Evolutionary conservation across 495 filamentous ascomycete species (phyloP).

Genomic region (Aspergillus saccharolyticus): DNA sequence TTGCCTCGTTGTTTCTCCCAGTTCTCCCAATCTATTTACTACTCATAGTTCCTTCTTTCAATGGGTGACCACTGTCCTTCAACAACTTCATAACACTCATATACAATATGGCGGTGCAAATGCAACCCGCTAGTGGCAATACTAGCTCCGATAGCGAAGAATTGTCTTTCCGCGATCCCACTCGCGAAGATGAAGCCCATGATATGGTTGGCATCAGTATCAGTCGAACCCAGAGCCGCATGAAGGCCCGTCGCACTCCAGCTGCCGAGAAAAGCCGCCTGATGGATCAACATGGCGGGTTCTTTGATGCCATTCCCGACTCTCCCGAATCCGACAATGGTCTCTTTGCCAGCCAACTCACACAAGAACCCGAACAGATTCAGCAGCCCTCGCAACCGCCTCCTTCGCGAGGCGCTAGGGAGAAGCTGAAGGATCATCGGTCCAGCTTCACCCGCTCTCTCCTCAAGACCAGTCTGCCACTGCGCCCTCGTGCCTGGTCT

Average conservation of each 20-base stretch:
- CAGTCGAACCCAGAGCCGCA: slow-evolving; percentile 61
- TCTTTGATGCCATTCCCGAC: slow-evolving; percentile 44
- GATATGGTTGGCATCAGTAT: slow-evolving; percentile 77
- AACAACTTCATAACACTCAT: background rate
- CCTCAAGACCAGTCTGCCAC: slow-evolving; percentile 35
- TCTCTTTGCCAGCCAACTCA: slow-evolving; percentile 31
- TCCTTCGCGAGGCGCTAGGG: background rate
- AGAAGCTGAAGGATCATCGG: slow-evolving; percentile 15
- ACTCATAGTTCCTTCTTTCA: background rate
- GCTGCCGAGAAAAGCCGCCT: slow-evolving; percentile 69
- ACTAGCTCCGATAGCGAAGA: slow-evolving; percentile 42
- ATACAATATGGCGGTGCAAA: background rate
- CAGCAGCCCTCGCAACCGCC: slow-evolving; percentile 1
- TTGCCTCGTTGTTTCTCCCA: background rate
- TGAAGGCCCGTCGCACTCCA: slow-evolving; percentile 66
- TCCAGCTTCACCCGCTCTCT: slow-evolving; percentile 39
- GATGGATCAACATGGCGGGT: slow-evolving; percentile 53
- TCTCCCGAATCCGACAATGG: slow-evolving; percentile 22
- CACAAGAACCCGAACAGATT: slow-evolving; percentile 32
- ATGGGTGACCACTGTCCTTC: background rate
- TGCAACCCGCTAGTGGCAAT: slow-evolving; percentile 2
- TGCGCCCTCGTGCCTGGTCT: slow-evolving; percentile 38
- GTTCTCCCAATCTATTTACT: background rate
- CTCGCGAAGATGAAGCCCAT: slow-evolving; percentile 43
- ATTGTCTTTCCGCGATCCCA: slow-evolving; percentile 14